Base-by-base conservation (phyloP, 345 rosid species). In the Salix suchowensis region DNA sequence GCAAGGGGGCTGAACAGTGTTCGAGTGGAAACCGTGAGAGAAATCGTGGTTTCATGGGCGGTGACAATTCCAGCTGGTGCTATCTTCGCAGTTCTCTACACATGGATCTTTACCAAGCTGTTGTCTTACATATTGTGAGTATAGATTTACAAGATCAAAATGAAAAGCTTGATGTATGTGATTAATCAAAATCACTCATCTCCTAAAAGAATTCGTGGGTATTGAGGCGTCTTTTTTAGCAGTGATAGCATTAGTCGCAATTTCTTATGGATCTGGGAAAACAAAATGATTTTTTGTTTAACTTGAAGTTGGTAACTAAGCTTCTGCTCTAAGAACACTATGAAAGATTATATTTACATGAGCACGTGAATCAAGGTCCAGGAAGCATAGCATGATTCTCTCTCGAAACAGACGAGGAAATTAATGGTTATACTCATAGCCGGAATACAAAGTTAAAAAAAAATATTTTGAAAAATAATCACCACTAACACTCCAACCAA, bases 41-140 rank as follows among this genome's bases (percentile, higher is more conserved):
- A 93, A 85, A 96, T 96, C 15, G 97, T 90, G 78, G 84, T 87
- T 72, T 96, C 99, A 24, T 93, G 99, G 98, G 87, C 76, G 0
- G 94, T 96, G 52, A 96, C 99, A 1, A 93, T 96, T 60, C 99
- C 99, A 28, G 95, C 85, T 48, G 99, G 99, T 34, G 99, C 91
- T n/a, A 32, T 76, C 67, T 83, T 96, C 50, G 90, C 99, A 9
- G 92, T 92, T 54, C 1, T 91, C 83, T 92, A 93, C 86, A 91
- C 97, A 68, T 93, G 98, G 99, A 83, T 93, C 75, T 84, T 93
- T 81, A 96, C 91, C 80, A 92, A 89, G 89, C 78, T 92, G 78
- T 83, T 93, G 87, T 79, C 97, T 50, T 84, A 74, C 70, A 77
- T 89, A 28, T 82, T 85, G 80, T 90, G 92, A 95, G 76, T 42